Percentiles rank a stretch among this genome's conserved stretches.
Conservation (phyloP, 2,329 filamentous ascomycete species). For the Erysiphe pulchra region DNA sequence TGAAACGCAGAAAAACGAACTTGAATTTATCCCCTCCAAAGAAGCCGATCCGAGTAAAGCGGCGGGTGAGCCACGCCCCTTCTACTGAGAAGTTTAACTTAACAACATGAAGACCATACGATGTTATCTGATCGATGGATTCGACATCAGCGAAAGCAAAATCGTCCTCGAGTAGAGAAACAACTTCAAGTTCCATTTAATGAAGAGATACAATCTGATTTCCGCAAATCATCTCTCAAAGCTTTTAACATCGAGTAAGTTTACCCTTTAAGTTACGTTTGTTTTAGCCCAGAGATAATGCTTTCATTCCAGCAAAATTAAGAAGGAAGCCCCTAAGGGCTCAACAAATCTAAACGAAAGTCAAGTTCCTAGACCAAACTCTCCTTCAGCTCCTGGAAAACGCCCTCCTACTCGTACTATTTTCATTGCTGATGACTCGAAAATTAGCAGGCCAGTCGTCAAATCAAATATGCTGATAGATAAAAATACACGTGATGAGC, state of each 20-base stretch:
- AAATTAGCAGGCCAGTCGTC: background rate
- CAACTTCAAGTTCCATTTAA: background rate
- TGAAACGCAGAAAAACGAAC: too few relatives aligned
- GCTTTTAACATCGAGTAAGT: background rate
- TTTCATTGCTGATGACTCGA: background rate
- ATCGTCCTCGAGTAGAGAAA: background rate
- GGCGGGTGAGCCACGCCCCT: background rate
- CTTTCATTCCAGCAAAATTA: background rate
- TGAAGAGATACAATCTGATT: background rate
- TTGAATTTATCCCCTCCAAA: too few relatives aligned
- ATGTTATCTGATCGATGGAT: conserved; percentile 1
- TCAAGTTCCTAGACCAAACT: background rate
- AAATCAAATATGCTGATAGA: background rate
- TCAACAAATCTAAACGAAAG: background rate
- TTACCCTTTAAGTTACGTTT: background rate
- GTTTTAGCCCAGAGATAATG: too few relatives aligned
- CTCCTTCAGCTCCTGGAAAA: background rate
- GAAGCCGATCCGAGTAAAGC: background rate
- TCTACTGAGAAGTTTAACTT: background rate
- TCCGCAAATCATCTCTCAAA: background rate
- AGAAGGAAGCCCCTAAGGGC: background rate
- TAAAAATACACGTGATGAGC: background rate
- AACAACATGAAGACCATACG: background rate
- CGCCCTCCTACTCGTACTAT: background rate
- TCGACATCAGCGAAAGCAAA: conserved; percentile 1